Base-by-base conservation (phyloP, 2,329 filamentous ascomycete species). In the Tolypocladium guangdongense region DNA sequence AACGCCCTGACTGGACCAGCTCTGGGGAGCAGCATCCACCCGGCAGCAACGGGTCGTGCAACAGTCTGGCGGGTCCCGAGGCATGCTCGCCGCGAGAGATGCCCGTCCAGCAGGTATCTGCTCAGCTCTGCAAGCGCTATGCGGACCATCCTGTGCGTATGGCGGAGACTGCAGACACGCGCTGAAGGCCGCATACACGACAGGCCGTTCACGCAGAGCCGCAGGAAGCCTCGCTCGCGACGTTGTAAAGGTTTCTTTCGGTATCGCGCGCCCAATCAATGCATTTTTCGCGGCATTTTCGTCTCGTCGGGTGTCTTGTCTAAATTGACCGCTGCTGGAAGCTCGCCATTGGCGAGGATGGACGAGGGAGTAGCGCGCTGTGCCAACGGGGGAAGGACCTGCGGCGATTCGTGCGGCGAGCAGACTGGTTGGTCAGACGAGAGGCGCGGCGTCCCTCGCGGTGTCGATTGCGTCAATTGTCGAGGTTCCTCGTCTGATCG, bases 61-160 rank as follows among this genome's bases (percentile, higher is more conserved):
- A 53, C 53, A 41, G 55, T 41, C 47, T 57, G 58, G 24, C 51
- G 55, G 35, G 47, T 49, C 49, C 55, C 52, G 32, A 76, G 58
- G 58, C 78, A 81, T 41, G 73, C 75, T 45, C 62, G 63, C 4
- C 63, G 66, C 16, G 68, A 65, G 22, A 80, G 57, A 48, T 71
- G 71, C 7, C 77, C 78, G 12, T 66, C 60, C 12, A 81, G 70
- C 46, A 81, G 64, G 55, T 80, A 81, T 57, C 66, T 72, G 59
- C 75, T 71, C 12, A 81, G 68, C 41, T 72, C 70, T 8, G 68
- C 59, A 3, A 72, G 68, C 24, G 74, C 64, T 41, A 74, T 67
- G 32, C 72, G 75, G 22, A 66, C 58, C 78, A 81, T 80, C 20
- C 51, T 56, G 37, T 24, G 35, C 14, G 38, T n/a, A 10, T 12